A percentile compares a stretch with the other conserved stretches of the same genome.
Evolutionary conservation across 1,284 basidiomycete genomes (phyloP).

Genomic region (Boletus semigastroideus): DNA sequence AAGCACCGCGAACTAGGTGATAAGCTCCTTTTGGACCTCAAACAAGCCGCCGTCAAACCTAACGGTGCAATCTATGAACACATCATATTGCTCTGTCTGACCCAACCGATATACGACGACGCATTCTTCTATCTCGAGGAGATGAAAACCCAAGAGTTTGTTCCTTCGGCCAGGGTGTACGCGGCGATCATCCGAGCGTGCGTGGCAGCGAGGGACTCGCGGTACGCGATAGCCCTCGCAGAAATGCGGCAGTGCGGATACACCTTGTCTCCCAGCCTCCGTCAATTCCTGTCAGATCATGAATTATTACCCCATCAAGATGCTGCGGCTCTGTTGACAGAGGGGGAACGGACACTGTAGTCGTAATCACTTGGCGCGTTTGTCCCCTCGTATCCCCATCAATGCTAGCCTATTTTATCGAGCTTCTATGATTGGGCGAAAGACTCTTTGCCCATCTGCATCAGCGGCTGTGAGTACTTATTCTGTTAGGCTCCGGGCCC

Average conservation of each 20-base stretch:
- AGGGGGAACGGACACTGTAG: background rate
- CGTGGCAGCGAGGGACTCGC: slow-evolving; percentile 52
- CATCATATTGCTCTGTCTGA: slow-evolving; percentile 68
- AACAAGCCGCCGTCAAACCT: slow-evolving; percentile 51
- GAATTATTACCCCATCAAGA: slow-evolving; percentile 7
- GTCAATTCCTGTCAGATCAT: slow-evolving; percentile 32
- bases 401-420: too few relatives aligned
- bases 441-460: too few relatives aligned
- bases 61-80: slow-evolving; percentile 62
- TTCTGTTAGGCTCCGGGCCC: too few relatives aligned
- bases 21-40: slow-evolving; percentile 61
- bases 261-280: slow-evolving; percentile 32
- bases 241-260: slow-evolving; percentile 65
- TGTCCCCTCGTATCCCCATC: background rate
- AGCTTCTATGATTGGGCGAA: too few relatives aligned
- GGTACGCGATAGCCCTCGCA: slow-evolving; percentile 65
- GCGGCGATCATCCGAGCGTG: slow-evolving; percentile 62
- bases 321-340: background rate
- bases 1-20: slow-evolving; percentile 62
- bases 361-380: background rate
- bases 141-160: slow-evolving; percentile 67
- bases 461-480: too few relatives aligned
- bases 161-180: slow-evolving; percentile 61
- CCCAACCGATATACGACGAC: slow-evolving; percentile 75
- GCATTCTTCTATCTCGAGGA: slow-evolving; percentile 88